Evolutionary conservation across 345 rosid species (phyloP).

Genomic region (Moricandia arvensis): DNA sequence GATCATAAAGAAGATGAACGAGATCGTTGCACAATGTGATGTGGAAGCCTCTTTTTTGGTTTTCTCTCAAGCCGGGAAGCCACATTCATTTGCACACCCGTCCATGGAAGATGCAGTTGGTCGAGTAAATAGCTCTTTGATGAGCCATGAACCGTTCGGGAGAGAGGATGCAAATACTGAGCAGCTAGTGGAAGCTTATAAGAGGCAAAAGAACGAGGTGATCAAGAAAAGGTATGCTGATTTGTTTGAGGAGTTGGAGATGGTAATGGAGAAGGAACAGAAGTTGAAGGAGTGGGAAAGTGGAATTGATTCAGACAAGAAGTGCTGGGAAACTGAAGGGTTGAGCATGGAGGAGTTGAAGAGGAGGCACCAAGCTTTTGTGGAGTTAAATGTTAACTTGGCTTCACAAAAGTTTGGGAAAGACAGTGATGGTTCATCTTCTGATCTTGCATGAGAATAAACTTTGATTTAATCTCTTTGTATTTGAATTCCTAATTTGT

Average conservation of each 20-base stretch:
- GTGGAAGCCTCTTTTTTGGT: conserved; percentile 31
- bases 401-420: not conserved
- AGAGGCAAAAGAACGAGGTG: conserved; percentile 17
- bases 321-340: not conserved
- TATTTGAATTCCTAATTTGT: not conserved
- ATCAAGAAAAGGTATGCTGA: conserved; percentile 16
- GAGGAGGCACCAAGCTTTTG: not conserved
- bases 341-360: not conserved
- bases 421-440: not conserved
- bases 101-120: conserved; percentile 30
- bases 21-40: conserved; percentile 36
- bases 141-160: not conserved
- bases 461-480: not conserved
- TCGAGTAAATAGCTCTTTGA: not conserved
- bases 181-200: conserved; percentile 37
- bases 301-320: not conserved
- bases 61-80: conserved; percentile 43
- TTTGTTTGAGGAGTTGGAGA: conserved; percentile 1
- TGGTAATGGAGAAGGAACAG: conserved; percentile 6
- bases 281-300: not conserved
- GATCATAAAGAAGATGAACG: conserved; percentile 44
- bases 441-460: not conserved
- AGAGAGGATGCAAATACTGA: not conserved
- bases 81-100: conserved; percentile 42
- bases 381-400: not conserved